Evolutionary conservation across 345 rosid genomes (phyloP), one percentile per base, ranked within the genome.

Genomic region (Moricandia moricandioides): DNA sequence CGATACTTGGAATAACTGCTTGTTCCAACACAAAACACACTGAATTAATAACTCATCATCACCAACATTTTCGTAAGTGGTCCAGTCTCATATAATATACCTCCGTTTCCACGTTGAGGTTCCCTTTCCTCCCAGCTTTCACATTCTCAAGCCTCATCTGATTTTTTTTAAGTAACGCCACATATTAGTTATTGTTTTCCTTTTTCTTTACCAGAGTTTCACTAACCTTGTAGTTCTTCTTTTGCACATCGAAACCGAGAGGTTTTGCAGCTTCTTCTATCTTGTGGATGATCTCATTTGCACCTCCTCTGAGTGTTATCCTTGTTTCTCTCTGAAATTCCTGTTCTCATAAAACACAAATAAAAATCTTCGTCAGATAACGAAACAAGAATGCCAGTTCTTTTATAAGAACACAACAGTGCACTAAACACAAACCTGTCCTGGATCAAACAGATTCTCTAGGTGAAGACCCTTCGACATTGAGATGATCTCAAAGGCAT

Each of bases 91-190:
- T 56, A 31, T 17, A 51, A 6, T 67, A 6, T 78, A 94, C 98
- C 96, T 94, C 95, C 2, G 97, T 91, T 5, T 93, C 84, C 12
- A 94, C 87, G 11, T 90, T 91, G 54, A 94, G 96, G 75, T 94
- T 89, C 58, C 98, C 97, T 77, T 94, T 94, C 75, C 98, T 87
- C 63, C 97, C 98, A 17, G 98, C 93, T 81, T 86, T 91, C 72
- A 84, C 72, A 66, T 90, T 94, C 82, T 90, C 93, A 30, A 94
- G 98, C 84, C 90, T 86, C 97, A 94, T 81, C 98, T 69, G 52
- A 29, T n/a, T n/a, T 27, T 27, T 43, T 72, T 34, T 62, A 33
- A 69, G 47, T 27, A 63, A 52, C 49, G 49, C 11, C 33, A 69
- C 16, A 27, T 21, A 65, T 37, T 43, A 69, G 45, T 24, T 10